Conservation (phyloP, 2,329 filamentous ascomycete species). For the Colletotrichum tanaceti region DNA sequence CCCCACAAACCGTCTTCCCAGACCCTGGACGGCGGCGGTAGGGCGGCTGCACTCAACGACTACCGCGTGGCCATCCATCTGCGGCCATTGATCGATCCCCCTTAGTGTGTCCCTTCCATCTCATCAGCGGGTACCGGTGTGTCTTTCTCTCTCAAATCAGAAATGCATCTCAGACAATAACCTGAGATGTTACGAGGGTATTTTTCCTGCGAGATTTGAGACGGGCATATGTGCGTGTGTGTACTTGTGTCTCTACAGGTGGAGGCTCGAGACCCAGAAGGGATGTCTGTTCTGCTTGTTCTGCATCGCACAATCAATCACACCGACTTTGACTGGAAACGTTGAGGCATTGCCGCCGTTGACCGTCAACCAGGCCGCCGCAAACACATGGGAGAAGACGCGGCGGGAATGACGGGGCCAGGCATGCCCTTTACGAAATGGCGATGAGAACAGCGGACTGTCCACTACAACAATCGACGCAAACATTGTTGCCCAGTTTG, state of each 20-base stretch:
- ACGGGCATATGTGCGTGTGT: constrained; percentile 14
- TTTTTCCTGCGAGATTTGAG: constrained; percentile 27
- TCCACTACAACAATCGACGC: constrained; percentile 10
- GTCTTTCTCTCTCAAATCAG: constrained; percentile 29
- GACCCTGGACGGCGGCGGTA: constrained; percentile 37
- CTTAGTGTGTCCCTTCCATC: not conserved
- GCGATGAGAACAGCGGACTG: constrained; percentile 13
- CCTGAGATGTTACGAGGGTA: constrained; percentile 15
- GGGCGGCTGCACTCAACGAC: constrained; percentile 40
- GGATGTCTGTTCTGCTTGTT: constrained; percentile 6
- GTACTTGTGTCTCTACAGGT: constrained; percentile 6
- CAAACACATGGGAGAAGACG: constrained; percentile 26
- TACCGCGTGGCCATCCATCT: constrained; percentile 38
- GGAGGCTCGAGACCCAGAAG: constrained; percentile 1
- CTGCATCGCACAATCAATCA: constrained; percentile 35
- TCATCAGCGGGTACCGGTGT: constrained; percentile 29
- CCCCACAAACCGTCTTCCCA: constrained; percentile 40
- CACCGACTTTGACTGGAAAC: constrained; percentile 31
- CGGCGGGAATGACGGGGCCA: not conserved
- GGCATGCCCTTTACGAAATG: not conserved
- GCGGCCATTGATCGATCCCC: constrained; percentile 32
- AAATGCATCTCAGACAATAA: constrained; percentile 34
- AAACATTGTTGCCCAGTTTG: constrained; percentile 16
- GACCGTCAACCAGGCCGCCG: constrained; percentile 3
- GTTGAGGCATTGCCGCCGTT: not conserved